A percentile compares a stretch with the other conserved stretches of the same genome.
Conservation (phyloP, 768 basidiomycete genomes). For the Erythrobasidium yunnanense region DNA sequence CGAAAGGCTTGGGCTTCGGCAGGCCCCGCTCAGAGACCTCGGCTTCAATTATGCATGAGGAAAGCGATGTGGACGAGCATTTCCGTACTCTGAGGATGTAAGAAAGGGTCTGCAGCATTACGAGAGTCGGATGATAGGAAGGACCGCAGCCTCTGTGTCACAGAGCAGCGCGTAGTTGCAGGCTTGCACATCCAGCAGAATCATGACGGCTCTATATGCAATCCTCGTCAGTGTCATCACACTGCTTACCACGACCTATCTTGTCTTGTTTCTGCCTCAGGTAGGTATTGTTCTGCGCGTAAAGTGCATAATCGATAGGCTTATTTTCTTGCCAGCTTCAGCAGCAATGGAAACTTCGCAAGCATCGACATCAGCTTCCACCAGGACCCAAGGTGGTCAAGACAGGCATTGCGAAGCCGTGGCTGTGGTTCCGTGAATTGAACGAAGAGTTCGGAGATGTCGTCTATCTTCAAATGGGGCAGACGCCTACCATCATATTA, state of each 20-base stretch:
- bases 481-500: conserved; percentile 32
- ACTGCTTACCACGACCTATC: background rate
- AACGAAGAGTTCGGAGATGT: conserved; percentile 30
- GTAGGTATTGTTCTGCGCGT: background rate
- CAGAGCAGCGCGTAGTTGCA: no score
- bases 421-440: conserved; percentile 30
- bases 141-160: no score
- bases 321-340: background rate
- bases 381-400: conserved; percentile 13
- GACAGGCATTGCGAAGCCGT: conserved; percentile 31
- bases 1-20: no score
- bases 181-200: no score
- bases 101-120: no score
- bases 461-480: conserved; percentile 32
- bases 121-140: no score
- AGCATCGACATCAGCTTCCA: conserved; percentile 26
- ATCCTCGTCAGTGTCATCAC: no score
- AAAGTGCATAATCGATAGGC: background rate
- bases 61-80: no score
- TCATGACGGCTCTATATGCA: no score
- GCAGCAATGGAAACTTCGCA: background rate
- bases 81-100: no score
- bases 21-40: no score
- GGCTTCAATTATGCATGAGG: no score
- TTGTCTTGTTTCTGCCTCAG: background rate